Evolutionary conservation across 257 asterid species (phyloP).

Genomic region (Salvia rosmarinus): DNA sequence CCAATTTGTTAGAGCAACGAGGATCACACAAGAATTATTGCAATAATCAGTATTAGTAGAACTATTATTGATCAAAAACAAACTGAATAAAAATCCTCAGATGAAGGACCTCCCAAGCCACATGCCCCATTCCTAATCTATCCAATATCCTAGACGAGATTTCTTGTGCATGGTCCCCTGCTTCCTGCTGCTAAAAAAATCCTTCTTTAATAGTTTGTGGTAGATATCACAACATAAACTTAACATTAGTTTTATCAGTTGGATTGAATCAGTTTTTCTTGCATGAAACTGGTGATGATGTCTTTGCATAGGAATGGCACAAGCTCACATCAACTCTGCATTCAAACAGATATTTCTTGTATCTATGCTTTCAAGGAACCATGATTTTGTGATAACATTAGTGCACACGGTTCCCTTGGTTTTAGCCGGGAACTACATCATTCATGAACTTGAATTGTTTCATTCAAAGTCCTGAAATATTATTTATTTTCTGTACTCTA

Average conservation of each 20-base stretch:
- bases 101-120: too few species aligned
- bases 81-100: too few species aligned
- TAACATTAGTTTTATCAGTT: background rate
- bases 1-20: too few species aligned
- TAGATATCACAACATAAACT: background rate
- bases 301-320: background rate
- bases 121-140: too few species aligned
- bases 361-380: background rate
- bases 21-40: too few species aligned
- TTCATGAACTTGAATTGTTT: background rate
- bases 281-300: background rate
- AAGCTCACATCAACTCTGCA: background rate
- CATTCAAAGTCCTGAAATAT: background rate
- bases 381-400: background rate
- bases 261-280: background rate
- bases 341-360: background rate
- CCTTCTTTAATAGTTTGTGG: too few species aligned
- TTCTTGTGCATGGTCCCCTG: too few species aligned
- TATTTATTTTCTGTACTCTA: too few species aligned
- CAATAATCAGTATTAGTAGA: too few species aligned
- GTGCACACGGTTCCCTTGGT: background rate
- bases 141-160: too few species aligned
- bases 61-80: too few species aligned
- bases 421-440: background rate
- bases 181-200: too few species aligned